phyloP scores from a whole-genome alignment of 2,329 filamentous ascomycete genomes.

The Ramularia endophylla region DNA sequence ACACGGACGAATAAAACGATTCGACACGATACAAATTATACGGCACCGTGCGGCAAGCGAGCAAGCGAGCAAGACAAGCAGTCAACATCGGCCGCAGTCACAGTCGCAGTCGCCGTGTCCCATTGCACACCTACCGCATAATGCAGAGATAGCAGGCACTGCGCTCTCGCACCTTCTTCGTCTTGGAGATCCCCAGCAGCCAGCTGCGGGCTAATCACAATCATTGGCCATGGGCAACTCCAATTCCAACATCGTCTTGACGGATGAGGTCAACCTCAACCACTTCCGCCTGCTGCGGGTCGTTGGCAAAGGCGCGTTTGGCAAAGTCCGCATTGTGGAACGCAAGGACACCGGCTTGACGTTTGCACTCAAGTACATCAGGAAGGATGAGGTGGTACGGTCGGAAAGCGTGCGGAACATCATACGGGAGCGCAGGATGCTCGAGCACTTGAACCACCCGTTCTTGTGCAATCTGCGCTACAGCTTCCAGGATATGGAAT shows the following conservation, averaged over 20 bases:
- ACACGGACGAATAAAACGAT: too few relatives aligned
- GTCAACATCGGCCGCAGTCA: too few relatives aligned
- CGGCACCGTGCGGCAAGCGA: too few relatives aligned
- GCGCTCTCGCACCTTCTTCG: background rate
- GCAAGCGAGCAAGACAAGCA: too few relatives aligned
- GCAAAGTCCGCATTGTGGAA: constrained; percentile 98
- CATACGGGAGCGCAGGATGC: constrained; percentile 93
- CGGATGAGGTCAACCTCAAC: constrained; percentile 95
- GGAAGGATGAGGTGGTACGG: constrained; percentile 98
- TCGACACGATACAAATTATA: too few relatives aligned
- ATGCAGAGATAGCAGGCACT: background rate
- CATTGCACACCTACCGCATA: too few relatives aligned
- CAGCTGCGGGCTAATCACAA: background rate
- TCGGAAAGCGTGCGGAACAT: constrained; percentile 98
- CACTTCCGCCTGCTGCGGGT: constrained; percentile 94
- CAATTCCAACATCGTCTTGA: constrained; percentile 87
- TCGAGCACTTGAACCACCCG: constrained; percentile 95
- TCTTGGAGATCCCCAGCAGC: background rate
- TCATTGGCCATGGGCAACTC: constrained; percentile 73
- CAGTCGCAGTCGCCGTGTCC: too few relatives aligned
- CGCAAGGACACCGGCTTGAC: constrained; percentile 90
- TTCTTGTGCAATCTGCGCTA: constrained; percentile 98
- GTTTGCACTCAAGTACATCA: constrained; percentile 92
- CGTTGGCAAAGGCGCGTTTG: constrained; percentile 95
- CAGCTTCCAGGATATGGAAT: constrained; percentile 98